A percentile compares a stretch with the other conserved stretches of the same genome.
Evolutionary conservation across 1,284 basidiomycete genomes (phyloP).

Genomic region (Ustilago nuda): DNA sequence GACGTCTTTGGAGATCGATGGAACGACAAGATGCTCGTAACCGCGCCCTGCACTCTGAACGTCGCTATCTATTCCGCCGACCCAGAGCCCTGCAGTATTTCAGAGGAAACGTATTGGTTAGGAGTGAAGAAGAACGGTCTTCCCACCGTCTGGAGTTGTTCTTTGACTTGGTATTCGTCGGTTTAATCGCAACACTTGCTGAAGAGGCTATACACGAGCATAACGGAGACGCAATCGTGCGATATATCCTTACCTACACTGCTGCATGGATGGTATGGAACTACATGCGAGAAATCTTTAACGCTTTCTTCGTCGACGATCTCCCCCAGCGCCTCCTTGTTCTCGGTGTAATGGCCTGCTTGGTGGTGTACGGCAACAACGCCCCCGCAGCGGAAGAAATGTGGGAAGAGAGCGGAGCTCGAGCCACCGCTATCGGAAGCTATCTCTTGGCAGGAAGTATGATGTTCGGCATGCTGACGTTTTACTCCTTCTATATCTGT

Average conservation of each 20-base stretch:
- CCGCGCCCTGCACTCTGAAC: slow-evolving; percentile 38
- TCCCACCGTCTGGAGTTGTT: slow-evolving; percentile 56
- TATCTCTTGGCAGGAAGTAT: slow-evolving; percentile 53
- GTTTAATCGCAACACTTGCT: slow-evolving; percentile 57
- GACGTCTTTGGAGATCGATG: slow-evolving; percentile 26
- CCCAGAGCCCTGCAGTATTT: slow-evolving; percentile 63
- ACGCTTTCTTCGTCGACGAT: slow-evolving; percentile 62
- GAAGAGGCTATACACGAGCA: slow-evolving; percentile 56
- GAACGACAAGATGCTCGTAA: slow-evolving; percentile 38
- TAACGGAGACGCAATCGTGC: slow-evolving; percentile 50
- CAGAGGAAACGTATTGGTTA: slow-evolving; percentile 50
- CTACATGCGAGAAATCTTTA: slow-evolving; percentile 60
- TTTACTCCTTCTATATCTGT: slow-evolving; percentile 60
- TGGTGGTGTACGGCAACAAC: slow-evolving; percentile 63
- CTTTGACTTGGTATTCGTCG: slow-evolving; percentile 62
- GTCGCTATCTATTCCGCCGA: slow-evolving; percentile 58
- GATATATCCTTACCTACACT: slow-evolving; percentile 58
- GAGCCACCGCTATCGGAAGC: slow-evolving; percentile 53
- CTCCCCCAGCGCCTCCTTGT: slow-evolving; percentile 55
- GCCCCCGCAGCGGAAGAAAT: slow-evolving; percentile 42
- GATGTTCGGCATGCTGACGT: slow-evolving; percentile 36
- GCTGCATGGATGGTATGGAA: slow-evolving; percentile 60
- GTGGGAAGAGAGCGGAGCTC: slow-evolving; percentile 34
- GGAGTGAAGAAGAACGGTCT: slow-evolving; percentile 53
- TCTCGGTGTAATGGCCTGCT: slow-evolving; percentile 56